Evolutionary conservation across 768 basidiomycete genomes (phyloP), one percentile per base, ranked within the genome.

Genomic region (Gloeopeniophorella convolvens): DNA sequence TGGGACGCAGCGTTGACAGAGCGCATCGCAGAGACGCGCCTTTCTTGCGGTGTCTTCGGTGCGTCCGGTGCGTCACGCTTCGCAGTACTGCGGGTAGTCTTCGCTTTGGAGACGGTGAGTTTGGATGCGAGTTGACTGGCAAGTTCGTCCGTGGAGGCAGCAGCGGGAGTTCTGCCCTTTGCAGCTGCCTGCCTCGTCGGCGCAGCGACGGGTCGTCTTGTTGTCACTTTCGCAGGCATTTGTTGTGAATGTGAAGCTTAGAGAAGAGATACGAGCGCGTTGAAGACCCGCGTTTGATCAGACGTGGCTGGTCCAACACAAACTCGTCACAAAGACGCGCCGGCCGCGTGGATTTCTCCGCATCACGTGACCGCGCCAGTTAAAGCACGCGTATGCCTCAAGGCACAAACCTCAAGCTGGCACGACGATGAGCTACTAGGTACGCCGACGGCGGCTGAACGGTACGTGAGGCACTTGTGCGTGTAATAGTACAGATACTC

Each of bases 1-100:
- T 84, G 84, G 5, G 82, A 77, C 0, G 79, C 75, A 1, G 71
- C 42, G 54, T 89, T 89, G 8, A 87, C 77, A 2, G 71, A 66
- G 18, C 75, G 74, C 87, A 88, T 89, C 1, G 78, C 74, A 3
- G 62, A 16, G 3, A 46, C 31, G 10, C 56, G 42, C 15, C 27
- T 41, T 7, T 52, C 50, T 35, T 53, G 30, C 1, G 31, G 15
- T 7, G 43, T 32, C 37, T 50, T 31, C 35, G 41, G 41, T 15
- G 28, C 15, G 16, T 15, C 16, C 11, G 34, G 32, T 24, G 15
- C 21, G 8, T 39, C 49, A 1, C n/a, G 21, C 18, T 27, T 34
- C 21, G 32, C 26, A 33, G 41, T 32, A 35, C 27, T 32, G 26
- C 48, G 32, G 3, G 33, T 44, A 21, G 41, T 42, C 18, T 60